Evolutionary conservation across 1,139 yeast species (phyloP).

Genomic region (Sugiyamaella xylanicola): DNA sequence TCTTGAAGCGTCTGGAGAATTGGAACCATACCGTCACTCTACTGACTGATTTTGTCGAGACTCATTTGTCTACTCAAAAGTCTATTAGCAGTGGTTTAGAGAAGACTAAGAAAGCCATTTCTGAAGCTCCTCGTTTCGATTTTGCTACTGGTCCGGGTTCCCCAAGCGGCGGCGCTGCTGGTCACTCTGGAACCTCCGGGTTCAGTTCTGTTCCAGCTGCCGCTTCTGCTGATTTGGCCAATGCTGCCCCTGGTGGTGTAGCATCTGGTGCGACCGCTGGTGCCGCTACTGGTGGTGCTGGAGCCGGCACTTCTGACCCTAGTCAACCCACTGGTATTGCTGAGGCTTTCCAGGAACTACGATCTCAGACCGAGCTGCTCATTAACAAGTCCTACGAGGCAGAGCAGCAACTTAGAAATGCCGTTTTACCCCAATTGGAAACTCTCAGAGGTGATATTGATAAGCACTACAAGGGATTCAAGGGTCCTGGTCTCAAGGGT

Average conservation of each 20-base stretch:
- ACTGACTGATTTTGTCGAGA: conserved; percentile 40
- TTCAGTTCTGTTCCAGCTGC: conserved; percentile 15
- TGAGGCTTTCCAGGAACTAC: conserved; percentile 41
- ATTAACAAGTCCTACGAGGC: conserved; percentile 41
- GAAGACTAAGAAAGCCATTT: conserved; percentile 40
- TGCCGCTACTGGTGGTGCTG: conserved; percentile 23
- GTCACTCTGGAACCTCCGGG: too few species aligned
- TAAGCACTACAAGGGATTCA: conserved; percentile 46
- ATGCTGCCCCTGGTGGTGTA: conserved; percentile 18
- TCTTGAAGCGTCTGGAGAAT: conserved; percentile 42
- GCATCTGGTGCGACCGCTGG: conserved; percentile 19
- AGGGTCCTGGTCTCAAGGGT: conserved; percentile 42
- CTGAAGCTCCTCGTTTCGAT: conserved; percentile 42
- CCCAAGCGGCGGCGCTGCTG: too few species aligned
- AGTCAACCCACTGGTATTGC: conserved; percentile 37
- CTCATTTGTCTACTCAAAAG: conserved; percentile 36
- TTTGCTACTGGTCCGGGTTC: conserved; percentile 18
- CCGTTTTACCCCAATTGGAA: conserved; percentile 43
- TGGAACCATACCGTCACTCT: conserved; percentile 43
- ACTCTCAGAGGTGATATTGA: conserved; percentile 44
- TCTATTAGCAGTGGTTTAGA: conserved; percentile 36
- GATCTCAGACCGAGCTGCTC: conserved; percentile 40
- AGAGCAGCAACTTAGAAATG: conserved; percentile 39
- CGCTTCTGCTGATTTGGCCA: conserved; percentile 7
- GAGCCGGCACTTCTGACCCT: conserved; percentile 7